Evolutionary conservation across 2,329 filamentous ascomycete species (phyloP), one percentile per base, ranked within the genome.

Genomic region (Mollisia scopiformis): DNA sequence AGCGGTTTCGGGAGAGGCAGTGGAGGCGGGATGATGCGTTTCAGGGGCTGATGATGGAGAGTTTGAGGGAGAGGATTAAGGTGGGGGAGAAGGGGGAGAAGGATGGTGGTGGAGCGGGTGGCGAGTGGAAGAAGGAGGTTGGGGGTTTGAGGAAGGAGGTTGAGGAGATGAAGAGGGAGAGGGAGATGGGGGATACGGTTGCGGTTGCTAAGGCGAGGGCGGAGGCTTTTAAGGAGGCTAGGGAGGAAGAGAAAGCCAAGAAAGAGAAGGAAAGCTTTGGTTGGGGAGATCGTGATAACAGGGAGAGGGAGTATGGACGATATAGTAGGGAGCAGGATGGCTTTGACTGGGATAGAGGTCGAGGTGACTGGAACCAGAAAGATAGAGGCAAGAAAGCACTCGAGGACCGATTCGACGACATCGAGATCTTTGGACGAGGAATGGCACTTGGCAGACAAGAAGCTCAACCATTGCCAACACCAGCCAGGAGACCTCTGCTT

Each of bases 1-100:
- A 49, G 31, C 46, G 37, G 33, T n/a, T 59, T 46, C 39, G 55
- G n/a, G 47, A 53, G 28, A 19, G 47, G 11, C 13, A 39, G 23
- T 21, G 37, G 49, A 49, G 31, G 6, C 8, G 56, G n/a, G 43
- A 52, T 23, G 52, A 33, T 28, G 37, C 39, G 56, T 27, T 55
- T 21, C 43, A 43, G 21, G 31, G 23, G 23, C 35, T 53, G 43
- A 52, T 16, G 46, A 11, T n/a, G 23, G 41, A 23, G 6, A 23
- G 3, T n/a, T 41, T 41, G 28, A 41, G 8, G 16, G 47, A 37
- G 43, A 28, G 21, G 19, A n/a, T 33, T 5, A n/a, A 16, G 41
- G 25, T 21, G 35, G 23, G 30, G 16, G 28, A 11, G 21, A 19
- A 23, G 5, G 33, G 30, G 19, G 16, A 16, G 51, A 54, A 11